These are phyloP conservation scores for Podospora pseudopauciseta DNA, from an alignment of 495 filamentous ascomycete species.

Conservation along the genomic window DNA sequence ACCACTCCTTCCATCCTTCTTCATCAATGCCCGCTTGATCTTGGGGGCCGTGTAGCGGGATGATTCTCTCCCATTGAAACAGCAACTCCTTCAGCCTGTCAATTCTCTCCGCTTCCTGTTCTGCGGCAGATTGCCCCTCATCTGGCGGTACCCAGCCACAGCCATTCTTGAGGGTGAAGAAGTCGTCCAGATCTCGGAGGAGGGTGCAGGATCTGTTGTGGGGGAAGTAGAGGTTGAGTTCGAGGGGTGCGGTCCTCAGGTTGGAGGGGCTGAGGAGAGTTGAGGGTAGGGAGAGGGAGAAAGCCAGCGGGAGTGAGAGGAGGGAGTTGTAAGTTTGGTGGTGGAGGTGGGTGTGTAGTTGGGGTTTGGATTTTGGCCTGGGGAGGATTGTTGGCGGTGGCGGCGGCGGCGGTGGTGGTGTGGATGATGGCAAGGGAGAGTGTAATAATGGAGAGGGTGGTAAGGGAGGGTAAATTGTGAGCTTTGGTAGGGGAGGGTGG, in stretches of 20 bases:
- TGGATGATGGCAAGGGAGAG: not conserved
- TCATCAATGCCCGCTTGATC: not conserved
- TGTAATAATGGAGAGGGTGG: not conserved
- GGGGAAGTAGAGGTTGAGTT: slow-evolving; percentile 28
- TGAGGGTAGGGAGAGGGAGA: slow-evolving; percentile 7
- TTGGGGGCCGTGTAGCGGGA: not conserved
- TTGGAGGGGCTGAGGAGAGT: not conserved
- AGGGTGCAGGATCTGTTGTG: slow-evolving; percentile 35
- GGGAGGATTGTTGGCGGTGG: slow-evolving; percentile 10
- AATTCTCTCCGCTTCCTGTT: not conserved
- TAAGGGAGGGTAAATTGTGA: too few relatives aligned
- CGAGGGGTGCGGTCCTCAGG: not conserved
- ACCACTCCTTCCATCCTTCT: not conserved
- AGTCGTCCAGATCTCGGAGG: slow-evolving; percentile 28
- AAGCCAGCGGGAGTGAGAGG: slow-evolving; percentile 19
- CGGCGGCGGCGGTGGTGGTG: not conserved
- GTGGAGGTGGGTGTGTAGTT: slow-evolving; percentile 30
- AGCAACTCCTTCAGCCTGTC: not conserved
- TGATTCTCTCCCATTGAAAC: not conserved
- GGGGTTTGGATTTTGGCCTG: slow-evolving; percentile 20
- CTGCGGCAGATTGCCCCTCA: not conserved
- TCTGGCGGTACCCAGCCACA: not conserved
- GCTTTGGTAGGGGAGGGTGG: not conserved
- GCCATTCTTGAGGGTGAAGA: slow-evolving; percentile 14
- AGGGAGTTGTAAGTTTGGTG: slow-evolving; percentile 33